phyloP scores from a whole-genome alignment of 2,329 filamentous ascomycete species.

The Grosmannia clavigera region DNA sequence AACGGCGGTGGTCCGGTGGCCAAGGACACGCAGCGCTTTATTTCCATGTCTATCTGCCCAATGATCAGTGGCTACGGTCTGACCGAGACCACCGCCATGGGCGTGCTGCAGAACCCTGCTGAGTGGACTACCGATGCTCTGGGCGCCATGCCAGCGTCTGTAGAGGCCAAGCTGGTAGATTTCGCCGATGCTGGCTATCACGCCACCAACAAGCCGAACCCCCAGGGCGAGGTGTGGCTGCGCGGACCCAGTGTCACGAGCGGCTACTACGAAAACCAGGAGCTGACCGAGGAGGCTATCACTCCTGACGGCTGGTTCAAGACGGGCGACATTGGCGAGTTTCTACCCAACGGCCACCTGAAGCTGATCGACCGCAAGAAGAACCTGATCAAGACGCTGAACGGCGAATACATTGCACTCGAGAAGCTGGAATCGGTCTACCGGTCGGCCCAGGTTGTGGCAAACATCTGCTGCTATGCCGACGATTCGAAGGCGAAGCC shows the following conservation, averaged over 20 bases:
- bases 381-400: constrained; percentile 74
- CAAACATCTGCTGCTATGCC: constrained; percentile 45
- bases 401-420: constrained; percentile 72
- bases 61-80: constrained; percentile 86
- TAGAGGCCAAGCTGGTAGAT: constrained; percentile 79
- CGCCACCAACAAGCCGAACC: constrained; percentile 58
- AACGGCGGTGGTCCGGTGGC: constrained; percentile 78
- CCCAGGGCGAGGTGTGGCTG: constrained; percentile 83
- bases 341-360: constrained; percentile 57
- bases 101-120: constrained; percentile 59
- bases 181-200: constrained; percentile 74
- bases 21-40: constrained; percentile 75
- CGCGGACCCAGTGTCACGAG: constrained; percentile 59
- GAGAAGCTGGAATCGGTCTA: constrained; percentile 54
- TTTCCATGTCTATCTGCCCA: constrained; percentile 76
- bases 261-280: constrained; percentile 65
- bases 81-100: constrained; percentile 74
- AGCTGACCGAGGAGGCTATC: constrained; percentile 61
- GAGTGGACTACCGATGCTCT: constrained; percentile 66
- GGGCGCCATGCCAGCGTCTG: constrained; percentile 58
- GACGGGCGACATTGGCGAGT: constrained; percentile 76
- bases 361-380: constrained; percentile 77
- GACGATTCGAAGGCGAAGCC: constrained; percentile 38
- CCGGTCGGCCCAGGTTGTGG: constrained; percentile 36
- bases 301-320: constrained; percentile 75